A percentile compares a stretch with the other conserved stretches of the same genome.
Evolutionary conservation across 441 rosid species (phyloP).

Genomic region (Breynia disticha): DNA sequence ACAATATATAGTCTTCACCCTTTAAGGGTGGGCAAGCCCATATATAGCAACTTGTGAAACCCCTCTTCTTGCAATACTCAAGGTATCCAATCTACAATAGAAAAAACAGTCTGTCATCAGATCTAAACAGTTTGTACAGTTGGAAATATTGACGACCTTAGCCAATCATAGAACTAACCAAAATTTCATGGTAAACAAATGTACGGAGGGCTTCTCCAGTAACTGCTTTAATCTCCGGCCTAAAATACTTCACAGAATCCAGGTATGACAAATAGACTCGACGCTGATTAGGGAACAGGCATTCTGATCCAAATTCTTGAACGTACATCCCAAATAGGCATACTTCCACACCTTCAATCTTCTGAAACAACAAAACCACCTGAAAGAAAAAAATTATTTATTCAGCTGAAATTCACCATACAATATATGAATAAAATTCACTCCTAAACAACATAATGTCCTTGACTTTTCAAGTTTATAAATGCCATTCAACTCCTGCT

Average conservation of each 20-base stretch:
- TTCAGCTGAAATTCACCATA: constrained; percentile 1
- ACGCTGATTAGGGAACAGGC: constrained; percentile 75
- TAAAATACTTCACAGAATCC: constrained; percentile 95
- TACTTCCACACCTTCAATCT: constrained; percentile 99
- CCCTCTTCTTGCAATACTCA: constrained; percentile 97
- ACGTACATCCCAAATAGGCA: constrained; percentile 99
- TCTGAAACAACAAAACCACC: constrained; percentile 95
- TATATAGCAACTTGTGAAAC: constrained; percentile 98
- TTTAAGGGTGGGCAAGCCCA: constrained; percentile 99
- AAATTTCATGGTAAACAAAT: constrained; percentile 93
- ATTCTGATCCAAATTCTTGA: constrained; percentile 97
- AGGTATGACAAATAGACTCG: constrained; percentile 95
- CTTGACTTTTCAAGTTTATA: background rate
- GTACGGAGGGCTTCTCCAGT: constrained; percentile 98
- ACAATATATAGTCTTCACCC: constrained; percentile 97
- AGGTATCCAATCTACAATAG: constrained; percentile 84
- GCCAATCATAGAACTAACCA: constrained; percentile 38
- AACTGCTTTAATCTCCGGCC: constrained; percentile 92
- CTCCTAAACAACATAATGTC: background rate
- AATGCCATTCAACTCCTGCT: constrained; percentile 3
- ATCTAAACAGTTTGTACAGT: background rate
- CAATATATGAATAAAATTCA: background rate
- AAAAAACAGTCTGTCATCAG: background rate
- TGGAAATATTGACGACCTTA: no score
- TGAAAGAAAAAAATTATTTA: constrained; percentile 30